Percentiles rank a stretch among this genome's conserved stretches.
Evolutionary conservation across 768 basidiomycete species (phyloP).

Genomic region (Lyophyllum shimeji): DNA sequence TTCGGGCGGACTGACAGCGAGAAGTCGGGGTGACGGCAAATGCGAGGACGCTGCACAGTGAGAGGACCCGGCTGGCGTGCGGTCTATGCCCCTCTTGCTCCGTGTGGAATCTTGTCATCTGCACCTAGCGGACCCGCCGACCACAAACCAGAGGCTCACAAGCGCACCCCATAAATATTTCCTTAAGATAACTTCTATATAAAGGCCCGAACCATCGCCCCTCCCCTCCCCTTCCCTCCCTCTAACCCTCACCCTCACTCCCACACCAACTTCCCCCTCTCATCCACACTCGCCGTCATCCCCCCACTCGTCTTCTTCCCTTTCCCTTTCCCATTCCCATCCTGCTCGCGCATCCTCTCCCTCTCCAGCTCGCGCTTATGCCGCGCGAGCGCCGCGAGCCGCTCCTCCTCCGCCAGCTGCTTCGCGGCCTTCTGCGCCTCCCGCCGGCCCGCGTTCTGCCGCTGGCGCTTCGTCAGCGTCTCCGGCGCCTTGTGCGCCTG

Average conservation of each 20-base stretch:
- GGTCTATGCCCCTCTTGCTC: too few species aligned
- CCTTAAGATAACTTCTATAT: background rate
- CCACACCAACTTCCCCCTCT: constrained; percentile 59
- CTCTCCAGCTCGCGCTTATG: constrained; percentile 45
- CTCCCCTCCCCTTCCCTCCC: background rate
- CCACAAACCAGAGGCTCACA: too few species aligned
- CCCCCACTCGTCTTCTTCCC: constrained; percentile 47
- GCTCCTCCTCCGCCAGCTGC: constrained; percentile 51
- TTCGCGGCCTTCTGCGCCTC: constrained; percentile 60
- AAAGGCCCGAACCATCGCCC: background rate
- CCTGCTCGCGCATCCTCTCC: constrained; percentile 46
- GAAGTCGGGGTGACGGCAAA: too few species aligned
- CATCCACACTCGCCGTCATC: constrained; percentile 61
- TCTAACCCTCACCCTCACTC: constrained; percentile 32
- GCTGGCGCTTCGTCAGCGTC: constrained; percentile 63
- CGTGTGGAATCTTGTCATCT: too few species aligned
- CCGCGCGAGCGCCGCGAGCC: constrained; percentile 31
- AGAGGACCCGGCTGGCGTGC: too few species aligned
- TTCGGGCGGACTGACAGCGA: too few species aligned
- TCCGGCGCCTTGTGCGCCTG: constrained; percentile 32
- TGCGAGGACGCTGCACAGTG: too few species aligned
- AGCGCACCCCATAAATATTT: too few species aligned
- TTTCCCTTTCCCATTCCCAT: constrained; percentile 22
- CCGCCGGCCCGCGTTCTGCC: constrained; percentile 61
- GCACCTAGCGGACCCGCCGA: too few species aligned